phyloP scores from a whole-genome alignment of 768 basidiomycete genomes.

The Suillus fuscotomentosus region DNA sequence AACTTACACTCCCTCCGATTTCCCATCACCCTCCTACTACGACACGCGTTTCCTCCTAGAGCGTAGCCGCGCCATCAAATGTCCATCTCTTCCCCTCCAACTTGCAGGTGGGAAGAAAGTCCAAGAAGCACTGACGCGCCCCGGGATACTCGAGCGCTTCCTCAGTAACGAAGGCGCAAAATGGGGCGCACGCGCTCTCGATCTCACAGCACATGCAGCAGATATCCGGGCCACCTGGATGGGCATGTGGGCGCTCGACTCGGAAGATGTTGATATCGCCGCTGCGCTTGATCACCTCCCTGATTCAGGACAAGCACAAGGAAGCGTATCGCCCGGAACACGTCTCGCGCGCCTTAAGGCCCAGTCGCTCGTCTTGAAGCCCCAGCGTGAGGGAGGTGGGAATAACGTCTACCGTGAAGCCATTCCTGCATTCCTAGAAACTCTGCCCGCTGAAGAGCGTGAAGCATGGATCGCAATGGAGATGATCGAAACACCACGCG shows the following conservation, averaged over 20 bases:
- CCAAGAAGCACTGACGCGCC: conserved; percentile 80
- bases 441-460: conserved; percentile 56
- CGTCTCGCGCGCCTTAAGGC: conserved; percentile 31
- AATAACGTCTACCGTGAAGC: conserved; percentile 90
- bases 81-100: conserved; percentile 86
- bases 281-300: conserved; percentile 4
- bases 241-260: conserved; percentile 80
- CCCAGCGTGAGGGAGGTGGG: conserved; percentile 97
- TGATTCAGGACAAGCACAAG: neutral
- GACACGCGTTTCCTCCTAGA: conserved; percentile 76
- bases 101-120: conserved; percentile 97
- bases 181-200: conserved; percentile 31
- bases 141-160: conserved; percentile 74
- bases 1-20: conserved; percentile 84
- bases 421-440: conserved; percentile 75
- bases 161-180: conserved; percentile 41
- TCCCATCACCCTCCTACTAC: conserved; percentile 64
- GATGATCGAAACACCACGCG: conserved; percentile 76
- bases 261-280: conserved; percentile 21
- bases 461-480: conserved; percentile 97
- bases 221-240: conserved; percentile 78
- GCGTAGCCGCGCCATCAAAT: conserved; percentile 84
- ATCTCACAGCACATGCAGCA: conserved; percentile 31
- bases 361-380: conserved; percentile 80
- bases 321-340: conserved; percentile 20